Base-by-base conservation (phyloP, 2,329 filamentous ascomycete species). In the Fusarium secorum region DNA sequence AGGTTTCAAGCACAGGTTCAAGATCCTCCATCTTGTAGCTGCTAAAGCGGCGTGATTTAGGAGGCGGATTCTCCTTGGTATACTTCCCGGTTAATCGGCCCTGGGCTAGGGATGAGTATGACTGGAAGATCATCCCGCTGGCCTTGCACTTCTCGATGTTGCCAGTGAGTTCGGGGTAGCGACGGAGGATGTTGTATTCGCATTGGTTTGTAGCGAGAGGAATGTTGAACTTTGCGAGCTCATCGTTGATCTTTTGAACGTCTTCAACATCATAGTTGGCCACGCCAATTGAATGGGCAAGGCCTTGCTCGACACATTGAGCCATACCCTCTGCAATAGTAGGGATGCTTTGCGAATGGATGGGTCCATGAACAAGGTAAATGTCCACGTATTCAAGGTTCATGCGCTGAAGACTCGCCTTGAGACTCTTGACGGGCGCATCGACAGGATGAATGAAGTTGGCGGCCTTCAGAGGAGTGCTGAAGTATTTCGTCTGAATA, bases 171-270 rank as follows among this genome's bases (percentile, higher is more conserved):
- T 66, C 65, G 3, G 65, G 51, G 13, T 66, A 62, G 0, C 65
- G 62, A 1, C 65, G 62, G 3, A 68, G 18, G 11, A 68, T 38
- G 14, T 28, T 68, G 17, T 66, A 68, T 18, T 66, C 65, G 56
- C 62, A 68, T 35, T 68, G 65, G 4, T 68, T 68, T 0, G 63
- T 62, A 0, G 65, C 65, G 5, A 68, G 51, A 3, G 65, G 65
- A 0, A 68, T 53, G 11, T 67, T 68, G 32, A 67, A 68, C 32
- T 68, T 68, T 6, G 65, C 65, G 0, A 68, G 56, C 30, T 68
- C 65, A 5, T 62, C 63, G 8, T 48, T 51, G 18, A 68, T 62
- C 15, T 36, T 48, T 2, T 62, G 45, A 1, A 62, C 42, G 8
- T 68, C 51, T 7, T 68, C 41, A 0, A 62, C 38, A 3, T 38